phyloP scores from a whole-genome alignment of 345 rosid genomes.

The Hibiscus mutabilis region DNA sequence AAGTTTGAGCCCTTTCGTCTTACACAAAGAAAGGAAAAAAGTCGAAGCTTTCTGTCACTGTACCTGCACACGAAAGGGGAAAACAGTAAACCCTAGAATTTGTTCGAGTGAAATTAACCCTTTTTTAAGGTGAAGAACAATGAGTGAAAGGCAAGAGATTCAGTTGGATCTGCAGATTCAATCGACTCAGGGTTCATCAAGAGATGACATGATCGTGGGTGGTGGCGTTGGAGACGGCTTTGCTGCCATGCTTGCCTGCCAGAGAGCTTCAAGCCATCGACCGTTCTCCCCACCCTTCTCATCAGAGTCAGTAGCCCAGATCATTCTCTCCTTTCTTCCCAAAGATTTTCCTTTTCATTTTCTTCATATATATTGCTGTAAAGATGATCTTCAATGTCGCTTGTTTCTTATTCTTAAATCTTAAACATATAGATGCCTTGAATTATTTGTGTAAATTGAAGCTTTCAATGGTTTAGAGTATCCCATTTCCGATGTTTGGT shows the following conservation, averaged over 20 bases:
- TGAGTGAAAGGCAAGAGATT: constrained; percentile 23
- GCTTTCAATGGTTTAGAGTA: not conserved
- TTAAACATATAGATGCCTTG: not conserved
- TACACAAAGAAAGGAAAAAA: no score
- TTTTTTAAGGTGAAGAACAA: not conserved
- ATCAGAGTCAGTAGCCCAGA: constrained; percentile 64
- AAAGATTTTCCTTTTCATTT: not conserved
- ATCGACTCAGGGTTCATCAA: constrained; percentile 27
- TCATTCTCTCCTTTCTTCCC: no score
- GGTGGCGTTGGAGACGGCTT: constrained; percentile 71
- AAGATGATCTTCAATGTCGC: not conserved
- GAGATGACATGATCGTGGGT: constrained; percentile 73
- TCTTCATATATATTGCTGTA: no score
- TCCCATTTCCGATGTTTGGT: not conserved
- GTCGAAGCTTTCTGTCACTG: no score
- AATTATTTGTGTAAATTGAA: not conserved
- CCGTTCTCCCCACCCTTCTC: constrained; percentile 95
- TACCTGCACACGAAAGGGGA: not conserved
- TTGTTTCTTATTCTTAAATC: no score
- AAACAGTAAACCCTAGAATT: not conserved
- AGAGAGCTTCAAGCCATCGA: constrained; percentile 97
- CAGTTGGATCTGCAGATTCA: constrained; percentile 29
- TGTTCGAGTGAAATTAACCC: not conserved
- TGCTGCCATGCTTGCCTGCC: constrained; percentile 95
- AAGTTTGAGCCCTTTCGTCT: no score